phyloP scores from a whole-genome alignment of 768 basidiomycete genomes.

The Fomitopsis pulvina region DNA sequence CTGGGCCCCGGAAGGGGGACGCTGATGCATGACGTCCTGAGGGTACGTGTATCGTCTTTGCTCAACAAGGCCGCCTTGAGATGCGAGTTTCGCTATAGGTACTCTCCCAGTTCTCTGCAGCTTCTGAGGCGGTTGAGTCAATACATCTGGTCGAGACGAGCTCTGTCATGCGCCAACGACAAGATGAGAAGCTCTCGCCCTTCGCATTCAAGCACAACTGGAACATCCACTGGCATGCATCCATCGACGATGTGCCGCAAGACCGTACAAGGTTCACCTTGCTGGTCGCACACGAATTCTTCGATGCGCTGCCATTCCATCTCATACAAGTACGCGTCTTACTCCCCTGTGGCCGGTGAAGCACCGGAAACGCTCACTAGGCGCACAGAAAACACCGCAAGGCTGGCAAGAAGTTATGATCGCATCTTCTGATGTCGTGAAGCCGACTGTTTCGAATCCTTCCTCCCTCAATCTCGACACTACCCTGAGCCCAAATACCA shows the following conservation, averaged over 20 bases:
- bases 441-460: conserved; percentile 20
- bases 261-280: conserved; percentile 61
- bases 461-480: conserved; percentile 12
- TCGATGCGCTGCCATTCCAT: conserved; percentile 93
- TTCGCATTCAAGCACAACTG: conserved; percentile 26
- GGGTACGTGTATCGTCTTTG: conserved; percentile 42
- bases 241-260: conserved; percentile 57
- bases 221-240: conserved; percentile 63
- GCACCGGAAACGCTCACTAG: too few species aligned
- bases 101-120: conserved; percentile 40
- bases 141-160: conserved; percentile 85
- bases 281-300: conserved; percentile 94
- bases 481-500: background rate
- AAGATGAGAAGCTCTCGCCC: conserved; percentile 43
- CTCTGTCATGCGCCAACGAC: conserved; percentile 53
- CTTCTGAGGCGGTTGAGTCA: conserved; percentile 27
- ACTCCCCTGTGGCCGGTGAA: too few species aligned
- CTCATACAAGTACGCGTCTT: conserved; percentile 72
- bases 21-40: conserved; percentile 80
- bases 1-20: conserved; percentile 94
- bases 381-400: conserved; percentile 63
- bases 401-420: conserved; percentile 89
- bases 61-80: background rate
- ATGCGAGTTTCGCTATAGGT: conserved; percentile 33
- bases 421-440: conserved; percentile 36